Percentiles rank a stretch among this genome's conserved stretches.
phyloP scores from a whole-genome alignment of 2,329 filamentous ascomycete genomes.

The Fusarium denticulatum region DNA sequence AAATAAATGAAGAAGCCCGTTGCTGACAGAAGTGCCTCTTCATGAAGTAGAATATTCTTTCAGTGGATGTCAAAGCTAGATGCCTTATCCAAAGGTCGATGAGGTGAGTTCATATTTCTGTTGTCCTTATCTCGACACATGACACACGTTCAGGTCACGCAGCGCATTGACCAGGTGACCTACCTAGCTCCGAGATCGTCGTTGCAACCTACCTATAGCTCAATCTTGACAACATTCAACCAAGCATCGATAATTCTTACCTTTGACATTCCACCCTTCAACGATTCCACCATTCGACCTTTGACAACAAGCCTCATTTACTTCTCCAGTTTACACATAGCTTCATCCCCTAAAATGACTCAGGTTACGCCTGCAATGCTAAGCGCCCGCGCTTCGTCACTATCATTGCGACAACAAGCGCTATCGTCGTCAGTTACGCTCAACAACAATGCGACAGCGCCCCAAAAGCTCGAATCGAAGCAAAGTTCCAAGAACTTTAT shows the following conservation, averaged over 20 bases:
- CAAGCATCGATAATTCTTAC: conserved; percentile 2
- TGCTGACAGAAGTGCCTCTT: neutral
- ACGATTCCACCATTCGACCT: neutral
- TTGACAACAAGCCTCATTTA: neutral
- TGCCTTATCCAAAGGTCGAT: neutral
- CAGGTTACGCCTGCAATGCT: conserved; percentile 57
- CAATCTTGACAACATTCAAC: conserved; percentile 14
- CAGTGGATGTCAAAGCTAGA: no score
- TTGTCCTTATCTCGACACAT: neutral
- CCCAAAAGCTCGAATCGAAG: conserved; percentile 28
- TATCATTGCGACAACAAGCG: conserved; percentile 57
- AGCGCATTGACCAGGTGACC: conserved; percentile 31
- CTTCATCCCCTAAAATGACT: conserved; percentile 51
- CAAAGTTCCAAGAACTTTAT: conserved; percentile 58
- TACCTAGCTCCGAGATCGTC: conserved; percentile 25
- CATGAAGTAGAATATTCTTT: neutral
- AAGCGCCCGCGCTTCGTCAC: conserved; percentile 55
- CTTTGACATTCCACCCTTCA: neutral
- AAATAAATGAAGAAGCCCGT: neutral
- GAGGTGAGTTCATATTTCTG: neutral
- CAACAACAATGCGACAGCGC: conserved; percentile 43
- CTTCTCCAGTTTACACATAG: conserved; percentile 10
- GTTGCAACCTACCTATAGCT: neutral
- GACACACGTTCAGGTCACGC: conserved; percentile 20
- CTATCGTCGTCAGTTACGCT: conserved; percentile 41